These are phyloP conservation scores for Lithospermum erythrorhizon DNA, from an alignment of 257 asterid genomes.

Conservation along the genomic window DNA sequence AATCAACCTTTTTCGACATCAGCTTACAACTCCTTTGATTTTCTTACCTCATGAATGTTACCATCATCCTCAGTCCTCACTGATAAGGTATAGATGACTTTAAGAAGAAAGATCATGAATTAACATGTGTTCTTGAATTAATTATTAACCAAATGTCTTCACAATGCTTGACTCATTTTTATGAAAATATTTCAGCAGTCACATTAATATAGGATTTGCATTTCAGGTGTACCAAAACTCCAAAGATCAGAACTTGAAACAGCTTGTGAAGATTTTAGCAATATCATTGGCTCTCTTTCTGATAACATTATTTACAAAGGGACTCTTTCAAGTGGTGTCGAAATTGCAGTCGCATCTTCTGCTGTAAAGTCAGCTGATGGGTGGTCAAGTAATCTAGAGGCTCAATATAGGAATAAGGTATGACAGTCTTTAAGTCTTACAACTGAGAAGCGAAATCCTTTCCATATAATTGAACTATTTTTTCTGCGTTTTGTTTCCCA, in stretches of 20 bases:
- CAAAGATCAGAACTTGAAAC: slow-evolving; percentile 52
- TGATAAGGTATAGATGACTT: too few species aligned
- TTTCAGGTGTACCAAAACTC: slow-evolving; percentile 35
- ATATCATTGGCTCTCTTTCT: slow-evolving; percentile 54
- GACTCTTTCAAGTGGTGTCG: slow-evolving; percentile 67
- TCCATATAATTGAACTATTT: neutral
- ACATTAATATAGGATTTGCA: neutral
- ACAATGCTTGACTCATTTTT: neutral
- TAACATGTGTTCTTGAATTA: too few species aligned
- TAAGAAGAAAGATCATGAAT: too few species aligned
- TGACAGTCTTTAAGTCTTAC: neutral
- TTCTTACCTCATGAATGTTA: neutral
- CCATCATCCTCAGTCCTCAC: too few species aligned
- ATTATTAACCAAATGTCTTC: too few species aligned
- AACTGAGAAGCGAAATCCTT: neutral
- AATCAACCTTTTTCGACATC: neutral
- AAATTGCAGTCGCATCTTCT: slow-evolving; percentile 63
- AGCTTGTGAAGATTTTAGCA: slow-evolving; percentile 97
- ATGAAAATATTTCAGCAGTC: neutral
- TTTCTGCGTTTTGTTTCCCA: neutral
- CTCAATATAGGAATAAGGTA: slow-evolving; percentile 31
- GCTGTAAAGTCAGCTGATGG: slow-evolving; percentile 24
- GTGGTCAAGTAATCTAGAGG: slow-evolving; percentile 28
- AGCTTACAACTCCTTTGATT: neutral
- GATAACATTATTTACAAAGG: slow-evolving; percentile 78